phyloP scores from a whole-genome alignment of 2,329 filamentous ascomycete genomes.

The Xylaria hypoxylon region DNA sequence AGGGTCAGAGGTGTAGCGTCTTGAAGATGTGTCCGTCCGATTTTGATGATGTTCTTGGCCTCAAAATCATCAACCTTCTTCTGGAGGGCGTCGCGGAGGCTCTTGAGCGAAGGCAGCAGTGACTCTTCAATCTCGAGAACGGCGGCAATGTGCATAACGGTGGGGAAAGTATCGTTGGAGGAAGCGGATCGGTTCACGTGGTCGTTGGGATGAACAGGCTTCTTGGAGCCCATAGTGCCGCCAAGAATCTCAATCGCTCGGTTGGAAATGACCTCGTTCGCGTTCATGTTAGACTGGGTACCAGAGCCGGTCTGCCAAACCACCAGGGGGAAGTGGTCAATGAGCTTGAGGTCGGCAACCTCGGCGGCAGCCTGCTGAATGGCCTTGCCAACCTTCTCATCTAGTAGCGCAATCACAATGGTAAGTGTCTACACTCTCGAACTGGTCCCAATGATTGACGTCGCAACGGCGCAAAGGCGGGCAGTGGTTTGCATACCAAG shows the following conservation, averaged over 20 bases:
- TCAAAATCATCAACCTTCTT: conserved; percentile 90
- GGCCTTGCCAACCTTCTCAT: conserved; percentile 88
- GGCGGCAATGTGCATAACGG: conserved; percentile 99
- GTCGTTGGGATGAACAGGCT: conserved; percentile 98
- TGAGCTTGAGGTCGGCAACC: conserved; percentile 91
- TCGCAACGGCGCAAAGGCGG: conserved; percentile 22
- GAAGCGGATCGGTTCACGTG: conserved; percentile 99
- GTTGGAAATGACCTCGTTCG: conserved; percentile 99
- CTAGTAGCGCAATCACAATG: conserved; percentile 58
- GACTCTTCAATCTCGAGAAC: conserved; percentile 91
- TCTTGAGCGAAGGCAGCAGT: conserved; percentile 84
- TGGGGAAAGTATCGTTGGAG: conserved; percentile 99
- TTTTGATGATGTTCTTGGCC: conserved; percentile 93
- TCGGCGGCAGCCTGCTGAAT: conserved; percentile 95
- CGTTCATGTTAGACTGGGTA: conserved; percentile 99
- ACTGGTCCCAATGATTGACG: conserved; percentile 21
- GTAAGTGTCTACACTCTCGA: conserved; percentile 42
- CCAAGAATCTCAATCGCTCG: conserved; percentile 97
- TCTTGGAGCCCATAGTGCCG: conserved; percentile 94
- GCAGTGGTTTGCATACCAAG: conserved; percentile 69
- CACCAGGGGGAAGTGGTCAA: conserved; percentile 97
- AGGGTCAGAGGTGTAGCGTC: conserved; percentile 96
- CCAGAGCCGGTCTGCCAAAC: conserved; percentile 99
- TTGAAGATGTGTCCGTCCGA: conserved; percentile 96
- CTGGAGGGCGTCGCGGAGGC: conserved; percentile 85